These are phyloP conservation scores for Penicillium palitans DNA, from an alignment of 2,329 filamentous ascomycete genomes.

Conservation along the genomic window DNA sequence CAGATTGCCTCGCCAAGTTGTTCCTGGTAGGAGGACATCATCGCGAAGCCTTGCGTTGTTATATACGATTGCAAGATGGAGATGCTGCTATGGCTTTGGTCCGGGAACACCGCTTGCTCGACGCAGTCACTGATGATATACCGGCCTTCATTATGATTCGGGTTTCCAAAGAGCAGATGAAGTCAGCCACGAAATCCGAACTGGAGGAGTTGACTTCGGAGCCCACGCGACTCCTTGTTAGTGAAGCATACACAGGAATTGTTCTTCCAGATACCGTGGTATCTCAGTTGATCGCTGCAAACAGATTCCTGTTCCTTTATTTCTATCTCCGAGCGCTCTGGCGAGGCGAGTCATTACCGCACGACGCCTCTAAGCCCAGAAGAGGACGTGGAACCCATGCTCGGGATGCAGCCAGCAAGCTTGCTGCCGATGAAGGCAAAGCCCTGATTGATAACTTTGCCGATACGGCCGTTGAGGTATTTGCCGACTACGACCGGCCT, in stretches of 20 bases:
- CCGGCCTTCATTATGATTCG: slow-evolving; percentile 82
- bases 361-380: slow-evolving; percentile 36
- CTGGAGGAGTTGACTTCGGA: slow-evolving; percentile 79
- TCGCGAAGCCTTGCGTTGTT: slow-evolving; percentile 81
- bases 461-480: slow-evolving; percentile 81
- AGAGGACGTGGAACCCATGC: slow-evolving; percentile 38
- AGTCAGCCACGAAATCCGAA: slow-evolving; percentile 65
- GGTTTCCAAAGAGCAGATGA: slow-evolving; percentile 70
- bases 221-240: slow-evolving; percentile 80
- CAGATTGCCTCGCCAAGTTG: slow-evolving; percentile 79
- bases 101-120: slow-evolving; percentile 82
- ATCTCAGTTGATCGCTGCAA: slow-evolving; percentile 68
- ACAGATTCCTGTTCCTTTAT: slow-evolving; percentile 74
- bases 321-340: slow-evolving; percentile 90
- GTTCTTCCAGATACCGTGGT: slow-evolving; percentile 77
- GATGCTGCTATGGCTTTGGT: slow-evolving; percentile 86
- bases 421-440: slow-evolving; percentile 58
- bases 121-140: slow-evolving; percentile 86
- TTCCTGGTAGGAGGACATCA: slow-evolving; percentile 79
- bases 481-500: slow-evolving; percentile 76
- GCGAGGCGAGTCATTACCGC: slow-evolving; percentile 66
- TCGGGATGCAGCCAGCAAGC: slow-evolving; percentile 47
- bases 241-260: slow-evolving; percentile 86
- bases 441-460: slow-evolving; percentile 81
- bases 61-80: slow-evolving; percentile 87